phyloP scores from a whole-genome alignment of 306 rosid species.

The Neltuma alba region DNA sequence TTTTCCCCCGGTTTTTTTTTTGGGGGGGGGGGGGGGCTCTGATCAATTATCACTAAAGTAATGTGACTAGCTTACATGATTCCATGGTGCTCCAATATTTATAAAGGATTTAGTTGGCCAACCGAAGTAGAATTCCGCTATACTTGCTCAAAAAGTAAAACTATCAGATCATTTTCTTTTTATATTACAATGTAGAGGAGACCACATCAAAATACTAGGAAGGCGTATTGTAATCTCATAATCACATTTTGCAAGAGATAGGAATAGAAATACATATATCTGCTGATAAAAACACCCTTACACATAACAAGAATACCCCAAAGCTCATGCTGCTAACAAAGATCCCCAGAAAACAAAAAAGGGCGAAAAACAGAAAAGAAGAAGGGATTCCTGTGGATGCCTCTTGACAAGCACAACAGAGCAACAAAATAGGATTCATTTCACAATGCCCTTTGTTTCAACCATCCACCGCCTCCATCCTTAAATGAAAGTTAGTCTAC shows the following conservation, averaged over 20 bases:
- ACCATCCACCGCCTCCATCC: no score
- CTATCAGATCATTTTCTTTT: not conserved
- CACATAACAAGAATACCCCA: not conserved
- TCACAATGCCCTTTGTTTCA: not conserved
- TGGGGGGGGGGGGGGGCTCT: no score
- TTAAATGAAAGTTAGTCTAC: no score
- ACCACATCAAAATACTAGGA: not conserved
- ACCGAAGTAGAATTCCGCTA: not conserved
- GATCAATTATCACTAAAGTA: not conserved
- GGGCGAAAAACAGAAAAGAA: not conserved
- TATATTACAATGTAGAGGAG: not conserved
- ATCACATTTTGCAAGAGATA: not conserved
- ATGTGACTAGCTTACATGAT: not conserved
- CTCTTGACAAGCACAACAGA: not conserved
- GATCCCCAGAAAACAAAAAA: not conserved
- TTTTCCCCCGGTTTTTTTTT: no score
- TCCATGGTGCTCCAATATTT: not conserved
- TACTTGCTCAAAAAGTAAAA: not conserved
- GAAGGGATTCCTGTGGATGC: not conserved
- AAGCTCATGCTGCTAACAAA: not conserved
- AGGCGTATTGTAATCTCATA: not conserved
- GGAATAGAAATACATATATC: not conserved
- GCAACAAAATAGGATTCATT: not conserved
- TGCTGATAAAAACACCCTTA: not conserved
- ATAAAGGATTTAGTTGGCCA: not conserved